phyloP scores from a whole-genome alignment of 2,329 filamentous ascomycete species.

The Botrytis tulipae region DNA sequence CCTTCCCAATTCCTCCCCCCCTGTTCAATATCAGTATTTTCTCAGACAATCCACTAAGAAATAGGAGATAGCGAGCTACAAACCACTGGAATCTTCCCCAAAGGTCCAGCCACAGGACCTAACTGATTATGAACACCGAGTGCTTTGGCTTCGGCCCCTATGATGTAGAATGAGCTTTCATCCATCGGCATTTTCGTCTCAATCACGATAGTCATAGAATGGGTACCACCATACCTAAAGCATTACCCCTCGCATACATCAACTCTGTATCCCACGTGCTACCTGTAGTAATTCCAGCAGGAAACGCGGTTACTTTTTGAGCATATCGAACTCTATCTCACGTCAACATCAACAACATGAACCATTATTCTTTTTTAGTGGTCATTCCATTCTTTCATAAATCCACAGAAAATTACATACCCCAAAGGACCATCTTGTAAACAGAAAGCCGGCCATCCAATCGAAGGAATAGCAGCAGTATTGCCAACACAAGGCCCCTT shows the following conservation, averaged over 20 bases:
- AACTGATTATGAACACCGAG: conserved; percentile 74
- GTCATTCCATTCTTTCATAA: background rate
- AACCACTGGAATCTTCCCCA: conserved; percentile 63
- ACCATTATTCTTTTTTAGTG: background rate
- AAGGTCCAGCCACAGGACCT: conserved; percentile 71
- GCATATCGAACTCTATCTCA: conserved; percentile 57
- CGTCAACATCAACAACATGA: background rate
- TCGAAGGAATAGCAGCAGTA: conserved; percentile 53
- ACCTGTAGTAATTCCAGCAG: conserved; percentile 74
- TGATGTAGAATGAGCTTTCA: background rate
- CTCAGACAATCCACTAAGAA: background rate
- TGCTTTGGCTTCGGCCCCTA: conserved; percentile 65
- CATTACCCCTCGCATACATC: conserved; percentile 66
- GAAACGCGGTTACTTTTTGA: conserved; percentile 71
- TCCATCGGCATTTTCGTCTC: background rate
- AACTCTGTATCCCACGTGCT: conserved; percentile 77
- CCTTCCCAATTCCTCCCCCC: conserved; percentile 83
- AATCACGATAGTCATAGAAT: background rate
- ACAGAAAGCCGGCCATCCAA: conserved; percentile 70
- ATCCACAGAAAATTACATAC: conserved; percentile 22
- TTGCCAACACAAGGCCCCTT: conserved; percentile 69
- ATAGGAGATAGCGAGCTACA: background rate
- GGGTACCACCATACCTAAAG: conserved; percentile 54
- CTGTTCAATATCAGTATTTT: conserved; percentile 43
- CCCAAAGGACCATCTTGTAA: conserved; percentile 80